Base-by-base conservation (phyloP, 495 filamentous ascomycete genomes). In the Penicillium argentinense region DNA sequence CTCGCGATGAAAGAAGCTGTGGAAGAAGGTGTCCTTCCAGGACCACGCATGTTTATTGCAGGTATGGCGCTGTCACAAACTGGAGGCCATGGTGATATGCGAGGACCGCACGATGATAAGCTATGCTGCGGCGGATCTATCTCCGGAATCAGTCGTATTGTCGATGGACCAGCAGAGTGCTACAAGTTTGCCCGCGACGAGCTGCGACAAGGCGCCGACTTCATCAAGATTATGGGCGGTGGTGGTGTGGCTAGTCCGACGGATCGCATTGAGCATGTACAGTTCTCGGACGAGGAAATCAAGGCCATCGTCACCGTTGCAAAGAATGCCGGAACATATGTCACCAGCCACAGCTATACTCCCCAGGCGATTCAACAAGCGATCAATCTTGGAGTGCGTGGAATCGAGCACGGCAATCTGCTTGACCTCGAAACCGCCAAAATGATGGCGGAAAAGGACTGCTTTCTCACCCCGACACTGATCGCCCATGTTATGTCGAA, bases 201-300 rank as follows among this genome's bases (percentile, higher is more conserved):
- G 56, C 54, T 81, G 7, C 65, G 77, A 4, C 59, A 55, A 9
- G 77, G 78, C 1, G 71, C 76, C 1, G 72, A 80, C 36, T 80
- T 80, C 42, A 69, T 81, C 59, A 81, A 81, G 59, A 80, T 81
- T 42, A 80, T 81, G 77, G 60, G 65, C 5, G 71, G 73, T 3
- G 76, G 77, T 0, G 78, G 77, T 1, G 77, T 81, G 5, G 74
- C 72, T 0, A 72, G 62, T 24, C 75, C 75, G 0, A 75, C 77
- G 0, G 77, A 80, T 50, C 56, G 54, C 29, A 51, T 81, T 19
- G 66, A 74, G 14, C 66, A 65, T 51, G 59, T 74, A 3, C 78
- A 82, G 53, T 82, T 79, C 57, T 71, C 76, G 1, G 54, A 67
- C 8, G 72, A 74, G 27, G 78, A 81, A 53, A 76, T 81, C 40